Base-by-base conservation (phyloP, 2,329 filamentous ascomycete genomes). In the Pestalotiopsis sp. region DNA sequence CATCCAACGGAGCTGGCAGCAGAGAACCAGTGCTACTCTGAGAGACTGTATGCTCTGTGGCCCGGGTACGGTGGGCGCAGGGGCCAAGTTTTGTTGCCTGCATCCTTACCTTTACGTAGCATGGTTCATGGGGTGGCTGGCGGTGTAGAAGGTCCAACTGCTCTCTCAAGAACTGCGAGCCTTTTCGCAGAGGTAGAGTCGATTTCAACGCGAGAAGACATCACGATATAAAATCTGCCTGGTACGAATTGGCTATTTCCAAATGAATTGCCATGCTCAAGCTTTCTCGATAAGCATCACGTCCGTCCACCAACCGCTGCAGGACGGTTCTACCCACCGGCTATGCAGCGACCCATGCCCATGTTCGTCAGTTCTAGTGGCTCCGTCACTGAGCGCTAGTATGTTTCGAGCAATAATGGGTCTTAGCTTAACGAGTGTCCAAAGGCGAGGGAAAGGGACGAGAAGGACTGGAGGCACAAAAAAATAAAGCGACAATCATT, bases 311-410 rank as follows among this genome's bases (percentile, higher is more conserved):
- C 44, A n/a, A 20, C 44, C 22, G 44, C 56, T 58, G 56, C 56
- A 58, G 30, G 30, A 61, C 58, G 26, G 58, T 61, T 61, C 56
- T 58, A 58, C 56, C 56, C 56, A 58, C 56, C 56, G 56, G 56
- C 26, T 58, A 35, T 58, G 56, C 56, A 58, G 56, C 20, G 11
- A 35, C 56, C 56, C 56, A 26, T 58, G 26, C 26, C 56, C 22
- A 58, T 58, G 56, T 58, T 58, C 11, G 56, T 35, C 22, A 26
- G 22, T 58, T 26, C 58, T 61, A 61, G 58, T 58, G 22, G 30
- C 56, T 30, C 11, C 13, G 17, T 57, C 5, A 26, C 26, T 6
- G 10, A 10, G 26, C 58, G 35, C 58, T 61, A 61, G n/a, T 61
- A 13, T 7, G 26, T 39, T 61, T 61, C 58, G 58, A 39, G 58